These are phyloP conservation scores for Zalaria obscura DNA, from an alignment of 2,329 filamentous ascomycete genomes.

Conservation along the genomic window DNA sequence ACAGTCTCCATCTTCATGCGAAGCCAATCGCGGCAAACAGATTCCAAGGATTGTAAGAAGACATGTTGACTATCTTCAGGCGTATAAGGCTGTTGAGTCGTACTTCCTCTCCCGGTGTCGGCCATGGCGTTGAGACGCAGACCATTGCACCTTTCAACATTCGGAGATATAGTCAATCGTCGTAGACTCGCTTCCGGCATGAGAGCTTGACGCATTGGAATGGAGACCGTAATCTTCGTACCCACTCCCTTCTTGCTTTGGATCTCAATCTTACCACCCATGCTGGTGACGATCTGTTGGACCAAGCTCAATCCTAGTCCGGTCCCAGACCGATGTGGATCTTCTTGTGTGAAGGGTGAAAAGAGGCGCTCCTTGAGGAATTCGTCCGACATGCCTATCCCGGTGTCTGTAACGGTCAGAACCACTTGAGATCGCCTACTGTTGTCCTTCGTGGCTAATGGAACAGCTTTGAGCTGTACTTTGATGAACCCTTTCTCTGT, in stretches of 20 bases:
- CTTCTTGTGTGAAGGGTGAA: slow-evolving; percentile 51
- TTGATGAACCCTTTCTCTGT: slow-evolving; percentile 26
- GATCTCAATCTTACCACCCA: slow-evolving; percentile 46
- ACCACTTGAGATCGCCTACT: background rate
- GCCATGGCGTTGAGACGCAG: slow-evolving; percentile 2
- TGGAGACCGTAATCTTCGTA: slow-evolving; percentile 18
- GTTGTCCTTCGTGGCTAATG: background rate
- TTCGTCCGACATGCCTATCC: slow-evolving; percentile 49
- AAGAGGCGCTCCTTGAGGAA: slow-evolving; percentile 49
- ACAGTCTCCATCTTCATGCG: slow-evolving; percentile 4
- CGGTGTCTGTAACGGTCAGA: slow-evolving; percentile 43
- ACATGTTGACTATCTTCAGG: slow-evolving; percentile 1
- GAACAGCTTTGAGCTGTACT: slow-evolving; percentile 9
- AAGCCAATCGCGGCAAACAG: slow-evolving; percentile 3
- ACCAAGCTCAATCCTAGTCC: slow-evolving; percentile 55
- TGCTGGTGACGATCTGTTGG: slow-evolving; percentile 39
- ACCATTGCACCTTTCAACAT: background rate
- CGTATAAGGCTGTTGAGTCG: background rate
- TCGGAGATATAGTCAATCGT: slow-evolving; percentile 1
- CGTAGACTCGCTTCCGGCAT: background rate
- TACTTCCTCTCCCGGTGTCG: slow-evolving; percentile 1
- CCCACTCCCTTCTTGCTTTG: slow-evolving; percentile 37
- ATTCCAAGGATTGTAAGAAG: slow-evolving; percentile 2
- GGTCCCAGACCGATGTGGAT: slow-evolving; percentile 43
- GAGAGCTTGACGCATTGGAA: slow-evolving; percentile 1